These are phyloP conservation scores for Aspergillus fischeri DNA, from an alignment of 2,329 filamentous ascomycete genomes.

Conservation along the genomic window DNA sequence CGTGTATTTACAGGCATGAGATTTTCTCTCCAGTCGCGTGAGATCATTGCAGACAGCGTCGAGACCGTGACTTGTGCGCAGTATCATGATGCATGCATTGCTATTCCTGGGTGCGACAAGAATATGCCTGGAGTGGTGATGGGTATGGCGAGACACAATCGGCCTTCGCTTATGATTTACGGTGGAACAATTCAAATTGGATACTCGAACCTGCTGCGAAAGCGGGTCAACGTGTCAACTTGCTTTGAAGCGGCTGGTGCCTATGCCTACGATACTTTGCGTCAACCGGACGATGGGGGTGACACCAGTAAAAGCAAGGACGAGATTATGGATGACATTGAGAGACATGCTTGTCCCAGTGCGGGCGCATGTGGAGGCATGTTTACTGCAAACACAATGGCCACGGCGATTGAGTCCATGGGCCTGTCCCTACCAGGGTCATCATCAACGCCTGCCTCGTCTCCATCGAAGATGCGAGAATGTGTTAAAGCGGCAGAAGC, in stretches of 20 bases:
- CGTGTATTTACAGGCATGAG: slow-evolving; percentile 67
- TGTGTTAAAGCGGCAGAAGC: slow-evolving; percentile 76
- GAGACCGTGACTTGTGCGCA: slow-evolving; percentile 91
- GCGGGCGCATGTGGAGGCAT: slow-evolving; percentile 83
- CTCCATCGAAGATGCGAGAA: slow-evolving; percentile 80
- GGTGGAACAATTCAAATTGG: slow-evolving; percentile 87
- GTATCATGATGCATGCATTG: slow-evolving; percentile 87
- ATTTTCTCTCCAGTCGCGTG: slow-evolving; percentile 83
- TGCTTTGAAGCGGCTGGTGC: slow-evolving; percentile 87
- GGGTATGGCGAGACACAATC: slow-evolving; percentile 85
- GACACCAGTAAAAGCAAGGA: slow-evolving; percentile 63
- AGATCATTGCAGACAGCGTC: slow-evolving; percentile 91
- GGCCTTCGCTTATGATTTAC: slow-evolving; percentile 93
- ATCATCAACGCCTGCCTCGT: slow-evolving; percentile 74
- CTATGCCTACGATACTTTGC: slow-evolving; percentile 69
- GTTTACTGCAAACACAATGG: slow-evolving; percentile 95
- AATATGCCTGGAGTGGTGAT: slow-evolving; percentile 95
- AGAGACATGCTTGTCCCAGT: slow-evolving; percentile 71
- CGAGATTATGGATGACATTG: slow-evolving; percentile 80
- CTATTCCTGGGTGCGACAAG: slow-evolving; percentile 93
- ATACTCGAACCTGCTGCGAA: slow-evolving; percentile 70
- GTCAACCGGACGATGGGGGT: slow-evolving; percentile 62
- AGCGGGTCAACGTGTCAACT: slow-evolving; percentile 79
- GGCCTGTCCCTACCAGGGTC: slow-evolving; percentile 78
- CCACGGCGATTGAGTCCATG: slow-evolving; percentile 84